Percentiles rank a stretch among this genome's conserved stretches.
phyloP scores from a whole-genome alignment of 75 land plant genomes.

The Cryptomeria japonica region DNA sequence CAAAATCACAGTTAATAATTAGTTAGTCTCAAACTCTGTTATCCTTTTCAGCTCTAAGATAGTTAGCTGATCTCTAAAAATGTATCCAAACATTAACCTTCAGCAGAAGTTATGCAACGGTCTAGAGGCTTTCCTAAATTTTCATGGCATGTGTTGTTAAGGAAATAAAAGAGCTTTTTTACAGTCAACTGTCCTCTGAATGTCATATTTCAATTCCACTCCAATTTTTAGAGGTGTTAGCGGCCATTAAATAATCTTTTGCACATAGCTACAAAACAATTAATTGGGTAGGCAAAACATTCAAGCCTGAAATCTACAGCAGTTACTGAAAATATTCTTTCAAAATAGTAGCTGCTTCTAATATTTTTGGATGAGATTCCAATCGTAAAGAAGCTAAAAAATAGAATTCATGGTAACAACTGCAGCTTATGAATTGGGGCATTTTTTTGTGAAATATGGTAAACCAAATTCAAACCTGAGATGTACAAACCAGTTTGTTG shows the following conservation, averaged over 20 bases:
- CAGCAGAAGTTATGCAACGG: not conserved
- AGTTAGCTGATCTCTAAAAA: not conserved
- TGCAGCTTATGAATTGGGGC: not conserved
- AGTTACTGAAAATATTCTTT: not conserved
- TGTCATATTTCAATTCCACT: not conserved
- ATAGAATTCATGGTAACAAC: not conserved
- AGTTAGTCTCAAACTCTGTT: not conserved
- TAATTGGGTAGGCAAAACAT: not conserved
- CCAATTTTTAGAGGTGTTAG: not conserved
- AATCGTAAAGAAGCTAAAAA: not conserved
- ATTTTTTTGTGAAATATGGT: not conserved
- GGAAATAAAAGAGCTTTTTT: not conserved
- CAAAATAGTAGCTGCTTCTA: not conserved
- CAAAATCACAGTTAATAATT: not conserved
- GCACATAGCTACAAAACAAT: not conserved
- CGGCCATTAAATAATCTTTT: not conserved
- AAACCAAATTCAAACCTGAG: not conserved
- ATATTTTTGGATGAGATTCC: not conserved
- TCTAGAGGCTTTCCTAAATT: not conserved
- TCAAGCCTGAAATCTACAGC: not conserved
- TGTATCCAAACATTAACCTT: not conserved
- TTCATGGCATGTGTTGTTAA: not conserved
- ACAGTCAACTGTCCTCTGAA: not conserved
- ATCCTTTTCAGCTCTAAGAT: not conserved
- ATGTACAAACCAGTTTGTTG: not conserved